Conservation (phyloP, 2,329 filamentous ascomycete species). For the Plenodomus biglobosus region DNA sequence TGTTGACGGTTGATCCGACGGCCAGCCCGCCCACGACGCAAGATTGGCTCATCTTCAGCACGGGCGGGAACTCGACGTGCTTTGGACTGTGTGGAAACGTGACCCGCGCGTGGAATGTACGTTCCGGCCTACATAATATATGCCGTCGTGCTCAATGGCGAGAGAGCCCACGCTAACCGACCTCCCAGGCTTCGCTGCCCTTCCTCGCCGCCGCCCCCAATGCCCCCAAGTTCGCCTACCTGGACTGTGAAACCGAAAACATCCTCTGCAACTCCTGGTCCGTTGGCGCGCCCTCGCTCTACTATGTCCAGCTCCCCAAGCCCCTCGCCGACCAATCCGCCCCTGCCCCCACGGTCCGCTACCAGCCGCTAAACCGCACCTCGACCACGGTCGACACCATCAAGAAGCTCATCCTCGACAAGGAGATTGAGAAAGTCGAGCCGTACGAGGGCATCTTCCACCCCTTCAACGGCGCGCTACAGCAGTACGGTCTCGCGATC, state of each 20-base stretch:
- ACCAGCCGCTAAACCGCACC: slow-evolving; percentile 69
- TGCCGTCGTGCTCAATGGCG: neutral
- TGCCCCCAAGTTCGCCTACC: slow-evolving; percentile 66
- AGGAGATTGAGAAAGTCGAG: slow-evolving; percentile 55
- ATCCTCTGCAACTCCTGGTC: slow-evolving; percentile 77
- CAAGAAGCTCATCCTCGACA: slow-evolving; percentile 61
- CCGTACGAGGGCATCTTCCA: slow-evolving; percentile 71
- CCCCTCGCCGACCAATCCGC: slow-evolving; percentile 64
- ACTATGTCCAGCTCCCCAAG: slow-evolving; percentile 63
- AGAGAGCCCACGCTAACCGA: slow-evolving; percentile 4
- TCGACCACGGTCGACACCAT: slow-evolving; percentile 66
- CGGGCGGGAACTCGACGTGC: slow-evolving; percentile 77
- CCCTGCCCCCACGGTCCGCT: slow-evolving; percentile 64
- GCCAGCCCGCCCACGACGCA: slow-evolving; percentile 62
- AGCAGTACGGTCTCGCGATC: slow-evolving; percentile 62
- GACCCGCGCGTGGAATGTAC: slow-evolving; percentile 61
- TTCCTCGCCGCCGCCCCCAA: slow-evolving; percentile 63
- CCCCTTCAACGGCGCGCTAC: slow-evolving; percentile 70
- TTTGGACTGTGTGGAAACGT: slow-evolving; percentile 67
- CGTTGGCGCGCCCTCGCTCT: slow-evolving; percentile 64
- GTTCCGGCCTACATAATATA: slow-evolving; percentile 10
- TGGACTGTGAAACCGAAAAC: slow-evolving; percentile 75
- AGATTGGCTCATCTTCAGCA: slow-evolving; percentile 75
- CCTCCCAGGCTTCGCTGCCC: slow-evolving; percentile 60
- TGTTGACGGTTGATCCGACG: slow-evolving; percentile 62